phyloP scores from a whole-genome alignment of 345 rosid species.

The Triadica sebifera region DNA sequence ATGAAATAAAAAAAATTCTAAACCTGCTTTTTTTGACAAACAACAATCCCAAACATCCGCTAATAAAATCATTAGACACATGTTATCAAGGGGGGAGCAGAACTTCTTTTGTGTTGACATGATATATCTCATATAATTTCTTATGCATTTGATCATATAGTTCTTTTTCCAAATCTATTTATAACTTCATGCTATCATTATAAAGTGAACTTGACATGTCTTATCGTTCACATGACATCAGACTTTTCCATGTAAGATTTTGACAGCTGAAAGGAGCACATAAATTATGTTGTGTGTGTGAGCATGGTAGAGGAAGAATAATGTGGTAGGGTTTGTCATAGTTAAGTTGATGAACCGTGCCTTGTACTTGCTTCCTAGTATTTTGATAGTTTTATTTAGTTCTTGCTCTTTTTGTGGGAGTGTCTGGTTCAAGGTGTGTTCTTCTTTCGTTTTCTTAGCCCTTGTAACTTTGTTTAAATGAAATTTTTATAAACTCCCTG shows the following conservation, averaged over 20 bases:
- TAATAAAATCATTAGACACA: background rate
- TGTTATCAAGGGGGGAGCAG: background rate
- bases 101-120: background rate
- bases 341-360: no score
- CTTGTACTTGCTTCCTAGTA: background rate
- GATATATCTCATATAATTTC: background rate
- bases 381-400: no score
- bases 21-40: no score
- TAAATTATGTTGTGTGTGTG: background rate
- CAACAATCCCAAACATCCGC: no score
- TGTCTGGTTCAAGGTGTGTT: no score
- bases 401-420: no score
- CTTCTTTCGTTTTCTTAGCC: no score
- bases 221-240: background rate
- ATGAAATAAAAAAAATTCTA: no score
- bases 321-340: background rate
- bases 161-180: no score
- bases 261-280: background rate
- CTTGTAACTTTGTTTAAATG: no score
- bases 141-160: no score
- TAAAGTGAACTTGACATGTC: background rate
- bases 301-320: background rate
- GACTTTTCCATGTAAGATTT: background rate
- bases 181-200: background rate
- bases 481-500: no score